phyloP scores from a whole-genome alignment of 495 filamentous ascomycete species.

The Aspergillus egyptiacus region DNA sequence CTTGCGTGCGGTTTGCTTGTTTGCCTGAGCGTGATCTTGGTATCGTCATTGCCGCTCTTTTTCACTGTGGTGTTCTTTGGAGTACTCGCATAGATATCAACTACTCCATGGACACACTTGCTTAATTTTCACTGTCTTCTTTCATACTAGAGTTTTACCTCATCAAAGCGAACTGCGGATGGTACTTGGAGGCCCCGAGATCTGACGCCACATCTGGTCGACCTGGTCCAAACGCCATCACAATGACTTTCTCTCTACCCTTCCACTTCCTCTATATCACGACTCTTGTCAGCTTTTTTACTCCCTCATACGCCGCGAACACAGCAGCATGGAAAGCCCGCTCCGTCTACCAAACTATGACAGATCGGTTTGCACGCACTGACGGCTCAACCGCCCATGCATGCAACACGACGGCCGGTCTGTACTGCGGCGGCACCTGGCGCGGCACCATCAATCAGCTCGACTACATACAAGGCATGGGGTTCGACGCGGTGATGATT shows the following conservation, averaged over 20 bases:
- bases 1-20: background rate
- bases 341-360: slow-evolving; percentile 26
- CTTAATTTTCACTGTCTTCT: no score
- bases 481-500: slow-evolving; percentile 71
- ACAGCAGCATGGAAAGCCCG: slow-evolving; percentile 13
- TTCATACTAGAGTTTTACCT: no score
- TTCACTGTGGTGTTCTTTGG: no score
- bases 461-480: slow-evolving; percentile 55
- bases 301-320: background rate
- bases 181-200: no score
- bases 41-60: background rate
- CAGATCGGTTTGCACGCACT: slow-evolving; percentile 63
- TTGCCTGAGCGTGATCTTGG: background rate
- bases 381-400: slow-evolving; percentile 43
- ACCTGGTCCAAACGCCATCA: no score
- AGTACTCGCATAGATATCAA: no score
- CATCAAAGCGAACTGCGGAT: no score
- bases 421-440: slow-evolving; percentile 68
- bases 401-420: slow-evolving; percentile 35
- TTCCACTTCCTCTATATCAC: background rate
- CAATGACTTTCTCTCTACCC: background rate
- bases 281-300: background rate
- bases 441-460: slow-evolving; percentile 52
- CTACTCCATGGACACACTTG: no score
- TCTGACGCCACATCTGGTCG: no score